Conservation (phyloP, 345 rosid species). For the Lumnitzera littorea region DNA sequence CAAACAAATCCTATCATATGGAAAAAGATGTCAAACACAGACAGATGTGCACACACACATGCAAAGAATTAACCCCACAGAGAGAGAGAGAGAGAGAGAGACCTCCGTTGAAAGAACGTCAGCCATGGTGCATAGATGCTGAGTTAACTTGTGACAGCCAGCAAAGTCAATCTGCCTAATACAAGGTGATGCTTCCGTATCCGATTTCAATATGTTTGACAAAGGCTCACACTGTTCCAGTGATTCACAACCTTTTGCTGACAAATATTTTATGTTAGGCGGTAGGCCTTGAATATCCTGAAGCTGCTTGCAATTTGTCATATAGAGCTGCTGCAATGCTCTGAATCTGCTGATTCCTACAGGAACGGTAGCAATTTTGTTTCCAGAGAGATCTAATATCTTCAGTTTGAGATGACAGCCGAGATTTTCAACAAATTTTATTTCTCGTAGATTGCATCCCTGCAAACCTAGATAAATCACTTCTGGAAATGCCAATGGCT, state of each 20-base stretch:
- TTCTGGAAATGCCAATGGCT: neutral
- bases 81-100: too few relatives aligned
- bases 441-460: slow-evolving; percentile 1
- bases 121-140: too few relatives aligned
- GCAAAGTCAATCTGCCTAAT: neutral
- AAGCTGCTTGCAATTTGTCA: slow-evolving; percentile 8
- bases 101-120: too few relatives aligned
- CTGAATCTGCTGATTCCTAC: neutral
- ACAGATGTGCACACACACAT: neutral
- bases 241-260: neutral
- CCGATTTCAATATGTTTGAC: neutral
- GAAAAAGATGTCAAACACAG: neutral
- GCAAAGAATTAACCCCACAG: neutral
- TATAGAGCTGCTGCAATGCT: neutral
- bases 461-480: neutral
- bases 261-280: too few relatives aligned
- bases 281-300: neutral
- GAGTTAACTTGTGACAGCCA: neutral
- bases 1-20: neutral
- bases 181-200: neutral
- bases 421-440: slow-evolving; percentile 3
- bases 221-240: neutral
- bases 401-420: neutral
- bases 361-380: slow-evolving; percentile 2
- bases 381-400: neutral